Evolutionary conservation across 768 basidiomycete genomes (phyloP), one percentile per base, ranked within the genome.

Genomic region (Panaeolus papilionaceus): DNA sequence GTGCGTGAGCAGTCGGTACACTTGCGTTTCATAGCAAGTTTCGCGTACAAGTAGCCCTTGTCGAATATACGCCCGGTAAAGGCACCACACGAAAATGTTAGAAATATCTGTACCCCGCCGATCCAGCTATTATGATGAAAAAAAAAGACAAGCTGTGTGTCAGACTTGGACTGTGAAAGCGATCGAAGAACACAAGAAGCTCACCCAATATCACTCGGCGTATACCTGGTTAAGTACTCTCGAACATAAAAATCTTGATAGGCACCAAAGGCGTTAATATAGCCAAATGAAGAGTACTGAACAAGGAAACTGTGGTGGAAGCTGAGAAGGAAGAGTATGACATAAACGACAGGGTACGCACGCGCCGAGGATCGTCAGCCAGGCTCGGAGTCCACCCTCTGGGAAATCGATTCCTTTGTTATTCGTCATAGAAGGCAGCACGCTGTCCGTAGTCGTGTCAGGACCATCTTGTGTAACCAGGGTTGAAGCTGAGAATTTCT

Each of bases 91-190:
- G 81, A 77, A 66, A 88, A 83, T 7, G 83, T 80, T 18, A 88
- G 72, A 67, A 84, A 85, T 20, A 85, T 78, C 69, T 89, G 87
- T 0, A 79, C 73, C 3, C 86, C 85, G 7, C 88, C 88, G 40
- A 89, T 83, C 82, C 82, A 83, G 28, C 82, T 83, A 40, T 37
- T 54, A 26, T 26, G 23, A 26, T 38, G 2, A 42, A 16, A 3
- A 20, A 45, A 16, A 3, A 45, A 4, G 44, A 45, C 16, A 4
- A 65, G 40, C 26, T 2, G 70, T 3, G 49, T 28, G 45, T n/a
- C 39, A 14, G 44, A 23, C 33, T 33, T 5, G 33, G 33, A 33
- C 33, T 33, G 33, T 33, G 33, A 5, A 33, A 0, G 33, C 2
- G 20, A 18, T 20, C 23, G 8, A 8, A 45, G 18, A 2, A 45